phyloP scores from a whole-genome alignment of 805 yeast genomes.

The Metschnikowia similis region DNA sequence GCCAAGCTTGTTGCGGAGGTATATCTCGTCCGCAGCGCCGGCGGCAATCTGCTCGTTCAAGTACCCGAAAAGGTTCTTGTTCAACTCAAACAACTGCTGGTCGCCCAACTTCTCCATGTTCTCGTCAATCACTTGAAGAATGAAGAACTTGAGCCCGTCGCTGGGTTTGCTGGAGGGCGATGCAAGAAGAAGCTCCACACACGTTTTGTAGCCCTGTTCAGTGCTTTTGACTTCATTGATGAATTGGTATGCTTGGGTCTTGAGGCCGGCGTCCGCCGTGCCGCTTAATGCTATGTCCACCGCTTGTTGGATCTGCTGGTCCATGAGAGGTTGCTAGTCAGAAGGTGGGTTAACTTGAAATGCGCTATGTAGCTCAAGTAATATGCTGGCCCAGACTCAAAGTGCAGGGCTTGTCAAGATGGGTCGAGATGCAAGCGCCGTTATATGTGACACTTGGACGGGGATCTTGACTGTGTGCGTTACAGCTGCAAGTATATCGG shows the following conservation, averaged over 20 bases:
- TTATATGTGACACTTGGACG: too few species aligned
- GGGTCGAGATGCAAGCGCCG: too few species aligned
- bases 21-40: conserved; percentile 22
- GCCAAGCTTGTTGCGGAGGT: conserved; percentile 35
- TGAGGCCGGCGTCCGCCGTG: conserved; percentile 52
- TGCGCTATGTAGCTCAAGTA: too few species aligned
- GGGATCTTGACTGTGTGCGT: too few species aligned
- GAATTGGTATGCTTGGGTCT: conserved; percentile 45
- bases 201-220: conserved; percentile 52
- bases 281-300: conserved; percentile 78
- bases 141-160: conserved; percentile 60
- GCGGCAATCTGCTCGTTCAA: conserved; percentile 25
- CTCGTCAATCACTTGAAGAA: conserved; percentile 65
- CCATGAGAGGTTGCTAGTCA: conserved; percentile 17
- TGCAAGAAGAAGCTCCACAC: conserved; percentile 44
- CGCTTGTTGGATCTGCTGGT: conserved; percentile 78
- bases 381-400: background rate
- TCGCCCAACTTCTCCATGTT: conserved; percentile 42
- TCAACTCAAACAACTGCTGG: conserved; percentile 45
- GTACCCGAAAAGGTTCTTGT: conserved; percentile 46
- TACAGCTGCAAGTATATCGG: too few species aligned
- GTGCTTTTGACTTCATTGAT: conserved; percentile 51
- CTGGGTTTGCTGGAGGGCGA: conserved; percentile 26
- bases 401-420: too few species aligned
- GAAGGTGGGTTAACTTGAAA: too few species aligned